Evolutionary conservation across 257 asterid species (phyloP).

Genomic region (Eustoma russellianum): DNA sequence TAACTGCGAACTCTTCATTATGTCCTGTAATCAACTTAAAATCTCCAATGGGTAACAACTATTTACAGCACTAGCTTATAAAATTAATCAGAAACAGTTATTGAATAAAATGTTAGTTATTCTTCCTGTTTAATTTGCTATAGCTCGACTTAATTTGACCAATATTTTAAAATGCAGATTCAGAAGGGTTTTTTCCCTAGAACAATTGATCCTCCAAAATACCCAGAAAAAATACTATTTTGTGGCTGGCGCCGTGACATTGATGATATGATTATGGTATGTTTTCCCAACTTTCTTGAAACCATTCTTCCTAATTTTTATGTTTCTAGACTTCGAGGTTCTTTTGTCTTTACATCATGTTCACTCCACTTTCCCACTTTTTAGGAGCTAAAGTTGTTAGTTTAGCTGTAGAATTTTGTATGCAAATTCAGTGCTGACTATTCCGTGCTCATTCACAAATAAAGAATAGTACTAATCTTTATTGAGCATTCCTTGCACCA

Average conservation of each 20-base stretch:
- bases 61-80: too few species aligned
- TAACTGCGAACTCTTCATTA: too few species aligned
- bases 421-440: too few species aligned
- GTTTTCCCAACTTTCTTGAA: constrained; percentile 1
- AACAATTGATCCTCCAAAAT: constrained; percentile 75
- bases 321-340: background rate
- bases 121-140: background rate
- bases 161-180: constrained; percentile 37
- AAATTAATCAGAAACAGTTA: too few species aligned
- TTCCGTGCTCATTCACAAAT: too few species aligned
- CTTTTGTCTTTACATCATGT: background rate
- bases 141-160: background rate
- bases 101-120: too few species aligned
- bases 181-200: constrained; percentile 56
- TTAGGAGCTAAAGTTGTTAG: background rate
- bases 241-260: constrained; percentile 99
- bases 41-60: too few species aligned
- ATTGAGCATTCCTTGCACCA: too few species aligned
- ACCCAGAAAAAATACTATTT: constrained; percentile 77
- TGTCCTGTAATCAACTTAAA: too few species aligned
- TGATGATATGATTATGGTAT: constrained; percentile 95
- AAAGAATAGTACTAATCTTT: too few species aligned
- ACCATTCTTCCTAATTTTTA: background rate
- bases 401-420: too few species aligned
- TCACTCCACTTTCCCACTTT: background rate